Evolutionary conservation across 2,329 filamentous ascomycete species (phyloP), one percentile per base, ranked within the genome.

Genomic region (Knufia petricola): DNA sequence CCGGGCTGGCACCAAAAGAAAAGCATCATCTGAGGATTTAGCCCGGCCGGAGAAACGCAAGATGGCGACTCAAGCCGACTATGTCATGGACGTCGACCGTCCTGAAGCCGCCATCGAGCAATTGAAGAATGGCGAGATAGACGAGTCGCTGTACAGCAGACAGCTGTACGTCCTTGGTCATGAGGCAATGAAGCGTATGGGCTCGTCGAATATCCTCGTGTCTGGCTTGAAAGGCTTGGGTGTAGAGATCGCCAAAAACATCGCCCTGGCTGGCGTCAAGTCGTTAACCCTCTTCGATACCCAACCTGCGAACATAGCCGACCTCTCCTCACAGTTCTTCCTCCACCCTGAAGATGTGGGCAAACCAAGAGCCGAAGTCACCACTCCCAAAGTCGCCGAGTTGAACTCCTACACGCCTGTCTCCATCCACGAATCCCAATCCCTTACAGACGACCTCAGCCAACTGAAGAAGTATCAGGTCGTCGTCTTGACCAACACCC

Each of bases 161-260:
- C 79, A 83, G 69, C 75, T 83, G 63, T 84, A 84, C 60, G 81
- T 84, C 49, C 76, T 84, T 49, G 81, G 92, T 49, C 81, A 84
- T 63, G 81, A 84, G 66, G 81, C 92, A 57, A 98, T 98, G 92
- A 96, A 94, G 77, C 88, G 92, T 62, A 98, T 98, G 92, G 81
- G 89, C 62, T 86, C 88, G 53, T 96, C 92, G 48, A 94, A 96
- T 64, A 79, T 98, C 52, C 84, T 98, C 46, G 77, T 98, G 49
- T 85, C 90, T 54, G 92, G 92, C 55, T 74, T 96, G 58, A 90
- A 92, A 67, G 92, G 92, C 45, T 78, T 98, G 34, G 92, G 92
- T 72, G 90, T 95, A 49, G 92, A 98, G 70, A 92, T 98, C 60
- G 90, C 92, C 63, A 98, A 98, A 78, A 98, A 98, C 63, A 87